Base-by-base conservation (phyloP, 106 monocot species). In the Phalaenopsis aphrodite region DNA sequence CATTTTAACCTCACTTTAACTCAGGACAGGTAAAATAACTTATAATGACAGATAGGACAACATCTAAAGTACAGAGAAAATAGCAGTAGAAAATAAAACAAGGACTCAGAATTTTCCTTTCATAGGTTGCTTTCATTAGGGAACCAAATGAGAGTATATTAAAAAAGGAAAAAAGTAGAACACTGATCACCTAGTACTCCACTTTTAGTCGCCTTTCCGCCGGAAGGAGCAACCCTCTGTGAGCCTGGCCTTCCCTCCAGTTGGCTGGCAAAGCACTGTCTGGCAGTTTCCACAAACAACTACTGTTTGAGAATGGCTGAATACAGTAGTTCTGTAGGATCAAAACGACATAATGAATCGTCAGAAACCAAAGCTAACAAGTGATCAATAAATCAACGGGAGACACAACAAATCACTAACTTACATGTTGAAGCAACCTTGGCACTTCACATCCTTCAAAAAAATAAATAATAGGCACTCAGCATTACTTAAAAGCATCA, bases 391-490 rank as follows among this genome's bases (percentile, higher is more conserved):
- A 67, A 55, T 78, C 23, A 37, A 19, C 37, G 21, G 42, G 7
- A 64, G 74, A 8, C 16, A 6, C 18, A 21, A 37, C 18, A 45
- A 5, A 45, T 74, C 43, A 74, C 16, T 41, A 46, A 49, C 85
- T 86, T 82, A 90, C 89, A 90, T 90, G 85, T 83, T 90, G 81
- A 90, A 90, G 78, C 89, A 90, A 18, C 89, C 89, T 79, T 90
- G 89, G 77, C 89, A 90, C 77, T 90, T 90, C 10, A 90, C 89
- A 81, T 90, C 89, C 89, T 90, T 76, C 24, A 52, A 76, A 49
- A 56, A 5, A 42, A 42, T 55, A 19, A 81, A 41, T 23, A 12
- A 11, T 15, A 5, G n/a, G n/a, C 43, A 39, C 19, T 47, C 52
- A 8, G 76, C 9, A 30, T 9, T 23, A 42, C 12, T 42, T 45